phyloP scores from a whole-genome alignment of 139 green algal genomes.

The Trebouxia sp. region DNA sequence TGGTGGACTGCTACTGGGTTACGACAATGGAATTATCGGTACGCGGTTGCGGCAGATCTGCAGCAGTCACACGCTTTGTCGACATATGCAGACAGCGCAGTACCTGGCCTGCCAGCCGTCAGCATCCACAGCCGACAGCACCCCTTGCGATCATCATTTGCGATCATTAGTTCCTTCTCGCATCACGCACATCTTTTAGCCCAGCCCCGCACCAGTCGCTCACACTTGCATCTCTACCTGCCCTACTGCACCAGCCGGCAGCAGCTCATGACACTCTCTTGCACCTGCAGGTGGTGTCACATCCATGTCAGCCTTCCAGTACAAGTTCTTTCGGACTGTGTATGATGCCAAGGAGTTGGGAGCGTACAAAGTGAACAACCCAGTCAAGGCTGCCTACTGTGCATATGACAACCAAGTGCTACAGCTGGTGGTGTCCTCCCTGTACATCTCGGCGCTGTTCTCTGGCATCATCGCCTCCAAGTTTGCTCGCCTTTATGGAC shows the following conservation, averaged over 20 bases:
- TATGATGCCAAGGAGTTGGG: background rate
- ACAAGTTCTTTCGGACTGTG: background rate
- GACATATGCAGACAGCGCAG: too few relatives aligned
- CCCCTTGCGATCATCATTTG: too few relatives aligned
- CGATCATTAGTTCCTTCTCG: too few relatives aligned
- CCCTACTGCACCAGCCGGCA: too few relatives aligned
- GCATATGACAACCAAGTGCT: constrained; percentile 31
- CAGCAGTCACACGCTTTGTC: too few relatives aligned
- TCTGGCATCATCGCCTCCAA: background rate
- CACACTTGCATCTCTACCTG: too few relatives aligned
- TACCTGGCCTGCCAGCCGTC: too few relatives aligned
- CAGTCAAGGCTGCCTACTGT: constrained; percentile 18
- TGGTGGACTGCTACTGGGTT: constrained; percentile 43
- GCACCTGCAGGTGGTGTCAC: constrained; percentile 25
- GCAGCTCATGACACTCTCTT: too few relatives aligned
- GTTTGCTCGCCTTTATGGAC: background rate
- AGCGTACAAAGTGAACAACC: background rate
- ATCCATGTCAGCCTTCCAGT: constrained; percentile 22
- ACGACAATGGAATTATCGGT: constrained; percentile 15
- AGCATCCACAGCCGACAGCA: too few relatives aligned
- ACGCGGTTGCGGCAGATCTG: constrained; percentile 12
- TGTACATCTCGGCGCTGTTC: constrained; percentile 30
- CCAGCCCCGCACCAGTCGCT: too few relatives aligned
- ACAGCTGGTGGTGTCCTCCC: constrained; percentile 31
- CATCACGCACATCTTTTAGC: too few relatives aligned